These are phyloP conservation scores for Cinchona pubescens DNA, from an alignment of 257 asterid species.

Conservation along the genomic window DNA sequence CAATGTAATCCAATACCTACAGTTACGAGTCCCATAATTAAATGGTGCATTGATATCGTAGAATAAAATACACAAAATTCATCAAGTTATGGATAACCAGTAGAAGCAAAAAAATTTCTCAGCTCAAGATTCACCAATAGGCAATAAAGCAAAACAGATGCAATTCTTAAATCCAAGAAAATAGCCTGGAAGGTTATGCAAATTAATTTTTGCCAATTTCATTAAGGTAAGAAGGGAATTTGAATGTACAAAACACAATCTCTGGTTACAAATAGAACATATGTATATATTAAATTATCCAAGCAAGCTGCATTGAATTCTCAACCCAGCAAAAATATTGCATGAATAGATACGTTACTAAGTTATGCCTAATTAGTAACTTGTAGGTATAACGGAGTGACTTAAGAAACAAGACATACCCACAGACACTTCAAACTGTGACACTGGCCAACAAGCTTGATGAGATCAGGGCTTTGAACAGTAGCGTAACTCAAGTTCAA, in stretches of 20 bases:
- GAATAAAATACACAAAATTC: not conserved
- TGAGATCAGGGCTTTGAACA: slow-evolving; percentile 62
- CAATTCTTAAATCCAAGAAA: not conserved
- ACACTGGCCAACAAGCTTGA: slow-evolving; percentile 68
- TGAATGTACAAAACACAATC: not conserved
- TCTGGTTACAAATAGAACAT: not conserved
- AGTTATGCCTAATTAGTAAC: too few species aligned
- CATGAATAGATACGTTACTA: not conserved
- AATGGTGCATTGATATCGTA: not conserved
- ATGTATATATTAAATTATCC: not conserved
- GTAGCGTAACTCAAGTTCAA: slow-evolving; percentile 80
- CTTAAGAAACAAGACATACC: slow-evolving; percentile 45
- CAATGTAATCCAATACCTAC: slow-evolving; percentile 90
- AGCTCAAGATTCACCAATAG: not conserved
- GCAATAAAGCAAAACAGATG: not conserved
- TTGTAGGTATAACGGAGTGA: not conserved
- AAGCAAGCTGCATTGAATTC: not conserved
- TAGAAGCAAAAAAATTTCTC: not conserved
- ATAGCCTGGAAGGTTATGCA: not conserved
- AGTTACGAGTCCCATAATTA: slow-evolving; percentile 6
- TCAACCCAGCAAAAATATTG: not conserved
- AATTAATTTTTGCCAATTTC: not conserved
- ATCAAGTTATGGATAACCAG: not conserved
- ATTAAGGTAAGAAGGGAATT: not conserved
- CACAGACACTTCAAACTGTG: slow-evolving; percentile 71